Evolutionary conservation across 345 rosid species (phyloP).

Genomic region (Litchi chinensis): DNA sequence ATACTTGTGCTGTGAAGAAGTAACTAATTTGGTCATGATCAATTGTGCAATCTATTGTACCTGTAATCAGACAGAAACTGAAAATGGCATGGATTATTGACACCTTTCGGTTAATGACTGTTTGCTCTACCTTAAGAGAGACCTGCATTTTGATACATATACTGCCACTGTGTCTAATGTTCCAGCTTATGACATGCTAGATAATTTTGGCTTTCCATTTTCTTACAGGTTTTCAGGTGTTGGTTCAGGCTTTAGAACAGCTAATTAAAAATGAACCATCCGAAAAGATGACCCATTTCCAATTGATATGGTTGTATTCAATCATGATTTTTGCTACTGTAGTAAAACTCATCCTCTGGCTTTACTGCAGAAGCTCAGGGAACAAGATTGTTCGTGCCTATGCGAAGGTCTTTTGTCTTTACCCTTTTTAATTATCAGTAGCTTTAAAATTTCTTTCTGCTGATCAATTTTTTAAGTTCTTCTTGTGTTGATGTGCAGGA

Average conservation of each 20-base stretch:
- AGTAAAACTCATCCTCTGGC: conserved; percentile 79
- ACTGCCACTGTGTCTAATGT: not conserved
- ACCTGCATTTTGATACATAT: not conserved
- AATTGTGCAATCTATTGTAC: not conserved
- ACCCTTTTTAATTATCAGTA: not conserved
- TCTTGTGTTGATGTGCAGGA: conserved; percentile 47
- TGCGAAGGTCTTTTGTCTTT: conserved; percentile 58
- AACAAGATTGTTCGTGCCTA: conserved; percentile 89
- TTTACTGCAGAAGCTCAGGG: conserved; percentile 78
- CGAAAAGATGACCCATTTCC: conserved; percentile 45
- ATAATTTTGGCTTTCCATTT: not conserved
- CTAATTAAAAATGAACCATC: conserved; percentile 49
- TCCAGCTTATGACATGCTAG: not conserved
- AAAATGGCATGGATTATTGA: too few relatives aligned
- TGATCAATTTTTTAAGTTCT: conserved; percentile 4
- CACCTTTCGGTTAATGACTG: too few relatives aligned
- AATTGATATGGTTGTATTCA: conserved; percentile 66
- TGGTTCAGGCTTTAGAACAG: conserved; percentile 73
- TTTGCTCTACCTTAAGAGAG: not conserved
- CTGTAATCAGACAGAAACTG: too few relatives aligned
- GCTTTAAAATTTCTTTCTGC: not conserved
- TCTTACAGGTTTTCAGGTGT: conserved; percentile 72
- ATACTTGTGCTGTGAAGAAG: not conserved
- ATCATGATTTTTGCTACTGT: conserved; percentile 85
- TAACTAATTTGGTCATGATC: not conserved